phyloP scores from a whole-genome alignment of 2,329 filamentous ascomycete species.

The Metarhizium humberi region DNA sequence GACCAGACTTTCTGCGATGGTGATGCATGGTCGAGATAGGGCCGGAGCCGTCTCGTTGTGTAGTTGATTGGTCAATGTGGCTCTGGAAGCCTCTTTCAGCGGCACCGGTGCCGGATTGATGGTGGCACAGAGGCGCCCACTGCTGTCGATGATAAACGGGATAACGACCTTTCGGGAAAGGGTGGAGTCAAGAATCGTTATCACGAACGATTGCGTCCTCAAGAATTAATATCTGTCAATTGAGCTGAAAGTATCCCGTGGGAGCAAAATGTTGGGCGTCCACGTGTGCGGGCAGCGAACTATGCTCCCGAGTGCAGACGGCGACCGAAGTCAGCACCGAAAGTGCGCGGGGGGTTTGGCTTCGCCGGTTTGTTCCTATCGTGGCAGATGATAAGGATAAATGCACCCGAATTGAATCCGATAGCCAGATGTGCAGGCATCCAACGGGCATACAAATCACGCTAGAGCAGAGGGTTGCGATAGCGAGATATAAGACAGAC shows the following conservation, averaged over 20 bases:
- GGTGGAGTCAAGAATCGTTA: neutral
- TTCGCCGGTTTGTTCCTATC: neutral
- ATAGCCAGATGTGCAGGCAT: neutral
- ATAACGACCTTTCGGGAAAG: neutral
- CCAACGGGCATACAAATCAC: neutral
- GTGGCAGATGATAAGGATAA: neutral
- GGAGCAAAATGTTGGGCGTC: conserved; percentile 5
- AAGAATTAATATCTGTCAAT: neutral
- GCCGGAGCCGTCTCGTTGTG: conserved; percentile 1
- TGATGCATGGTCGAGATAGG: conserved; percentile 38
- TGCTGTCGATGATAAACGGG: neutral
- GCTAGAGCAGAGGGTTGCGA: neutral
- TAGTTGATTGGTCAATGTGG: conserved; percentile 3
- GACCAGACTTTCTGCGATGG: conserved; percentile 46
- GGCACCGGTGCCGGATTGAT: neutral
- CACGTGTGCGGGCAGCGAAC: conserved; percentile 1
- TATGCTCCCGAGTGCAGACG: neutral
- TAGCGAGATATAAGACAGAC: neutral
- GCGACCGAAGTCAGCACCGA: neutral
- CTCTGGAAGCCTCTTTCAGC: neutral
- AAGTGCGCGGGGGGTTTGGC: neutral
- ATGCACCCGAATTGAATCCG: neutral
- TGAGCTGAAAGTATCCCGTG: neutral
- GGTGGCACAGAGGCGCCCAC: neutral
- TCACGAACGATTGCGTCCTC: neutral